These are phyloP conservation scores for Trichoderma koningii DNA, from an alignment of 2,329 filamentous ascomycete genomes.

Conservation along the genomic window DNA sequence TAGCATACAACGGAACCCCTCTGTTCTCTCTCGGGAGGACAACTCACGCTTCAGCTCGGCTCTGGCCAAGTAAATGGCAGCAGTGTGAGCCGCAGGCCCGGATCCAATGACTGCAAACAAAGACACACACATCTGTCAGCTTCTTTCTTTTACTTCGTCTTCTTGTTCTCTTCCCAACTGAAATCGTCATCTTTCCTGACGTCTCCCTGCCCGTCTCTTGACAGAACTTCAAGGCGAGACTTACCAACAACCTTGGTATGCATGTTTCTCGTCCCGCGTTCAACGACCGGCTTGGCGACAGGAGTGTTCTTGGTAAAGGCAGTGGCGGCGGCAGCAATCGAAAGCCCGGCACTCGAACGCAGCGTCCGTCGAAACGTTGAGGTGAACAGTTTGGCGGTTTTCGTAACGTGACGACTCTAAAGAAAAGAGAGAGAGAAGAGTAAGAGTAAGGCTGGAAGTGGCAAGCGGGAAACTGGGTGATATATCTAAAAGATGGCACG, in stretches of 20 bases:
- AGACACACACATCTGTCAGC: not conserved
- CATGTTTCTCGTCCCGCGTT: conserved; percentile 64
- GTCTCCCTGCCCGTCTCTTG: not conserved
- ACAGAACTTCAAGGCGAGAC: conserved; percentile 41
- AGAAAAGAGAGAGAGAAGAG: not conserved
- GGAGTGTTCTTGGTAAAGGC: conserved; percentile 55
- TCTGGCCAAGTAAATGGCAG: conserved; percentile 91
- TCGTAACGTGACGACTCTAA: not conserved
- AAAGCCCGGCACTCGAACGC: conserved; percentile 72
- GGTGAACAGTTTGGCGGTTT: conserved; percentile 85
- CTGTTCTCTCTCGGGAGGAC: no score
- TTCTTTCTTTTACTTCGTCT: no score
- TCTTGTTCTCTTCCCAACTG: no score
- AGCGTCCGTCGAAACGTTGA: conserved; percentile 75
- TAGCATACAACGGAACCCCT: not conserved
- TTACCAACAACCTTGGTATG: conserved; percentile 89
- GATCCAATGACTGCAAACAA: conserved; percentile 73
- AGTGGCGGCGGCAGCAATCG: conserved; percentile 68
- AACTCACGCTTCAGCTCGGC: conserved; percentile 81
- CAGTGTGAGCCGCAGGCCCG: conserved; percentile 95
- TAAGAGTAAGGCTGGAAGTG: not conserved
- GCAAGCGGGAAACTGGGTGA: not conserved
- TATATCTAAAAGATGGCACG: not conserved
- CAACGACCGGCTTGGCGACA: conserved; percentile 33
- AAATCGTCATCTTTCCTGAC: not conserved